These are phyloP conservation scores for Leishmania aethiopica DNA, from an alignment of 208 protist genomes.

Conservation along the genomic window DNA sequence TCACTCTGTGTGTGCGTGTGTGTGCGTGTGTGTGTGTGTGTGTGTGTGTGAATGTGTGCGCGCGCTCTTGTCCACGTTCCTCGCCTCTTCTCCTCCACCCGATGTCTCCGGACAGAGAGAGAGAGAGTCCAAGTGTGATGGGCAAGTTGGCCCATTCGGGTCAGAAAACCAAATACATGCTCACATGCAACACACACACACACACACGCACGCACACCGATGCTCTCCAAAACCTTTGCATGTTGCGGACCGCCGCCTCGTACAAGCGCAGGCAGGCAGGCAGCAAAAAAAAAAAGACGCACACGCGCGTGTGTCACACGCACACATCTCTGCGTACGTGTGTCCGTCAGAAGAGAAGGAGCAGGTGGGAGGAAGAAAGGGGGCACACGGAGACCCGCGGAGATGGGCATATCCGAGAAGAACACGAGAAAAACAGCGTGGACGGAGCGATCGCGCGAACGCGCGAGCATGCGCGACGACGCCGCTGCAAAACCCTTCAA, in stretches of 20 bases:
- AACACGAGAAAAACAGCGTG: not conserved
- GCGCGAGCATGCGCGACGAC: not conserved
- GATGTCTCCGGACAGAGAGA: not conserved
- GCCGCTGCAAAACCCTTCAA: not conserved
- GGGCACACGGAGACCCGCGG: not conserved
- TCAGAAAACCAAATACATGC: not conserved
- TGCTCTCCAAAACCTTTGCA: not conserved
- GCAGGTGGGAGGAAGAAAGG: not conserved
- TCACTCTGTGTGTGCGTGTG: not conserved
- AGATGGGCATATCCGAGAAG: not conserved
- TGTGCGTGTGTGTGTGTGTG: not conserved
- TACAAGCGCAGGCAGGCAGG: not conserved
- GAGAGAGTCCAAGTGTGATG: not conserved
- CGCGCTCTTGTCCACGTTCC: not conserved
- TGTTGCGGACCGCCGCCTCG: not conserved
- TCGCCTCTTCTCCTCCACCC: not conserved
- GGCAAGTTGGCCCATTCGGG: not conserved
- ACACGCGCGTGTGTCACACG: not conserved
- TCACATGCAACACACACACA: not conserved
- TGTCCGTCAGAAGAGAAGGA: not conserved
- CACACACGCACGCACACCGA: no score
- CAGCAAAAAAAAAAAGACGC: no score
- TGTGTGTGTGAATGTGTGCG: constrained; percentile 2
- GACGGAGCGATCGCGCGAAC: not conserved
- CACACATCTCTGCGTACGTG: not conserved